Base-by-base conservation (phyloP, 2,329 filamentous ascomycete species). In the Corniculantispora saksenae region DNA sequence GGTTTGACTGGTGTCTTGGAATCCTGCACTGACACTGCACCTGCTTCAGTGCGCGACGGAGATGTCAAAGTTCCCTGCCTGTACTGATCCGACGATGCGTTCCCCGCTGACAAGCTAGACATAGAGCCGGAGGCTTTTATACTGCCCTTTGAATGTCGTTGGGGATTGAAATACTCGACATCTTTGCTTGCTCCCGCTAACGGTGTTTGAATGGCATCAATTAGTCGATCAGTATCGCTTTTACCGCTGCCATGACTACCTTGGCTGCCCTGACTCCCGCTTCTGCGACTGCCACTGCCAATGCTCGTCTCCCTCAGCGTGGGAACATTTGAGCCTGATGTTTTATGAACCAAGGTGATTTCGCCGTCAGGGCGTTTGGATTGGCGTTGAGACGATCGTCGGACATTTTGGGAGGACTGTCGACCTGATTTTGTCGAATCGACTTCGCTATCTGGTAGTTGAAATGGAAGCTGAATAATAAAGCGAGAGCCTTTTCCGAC, bases 401-500 rank as follows among this genome's bases (percentile, higher is more conserved):
- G 65, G 10, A 35, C 54, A 56, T 35, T 47, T 9, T 56, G 61
- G 10, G 13, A n/a, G 19, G 25, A 17, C 27, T 67, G 60, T 13
- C 63, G 54, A 12, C 27, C 53, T 38, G 57, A 8, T 29, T 21
- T 47, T 10, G 19, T 3, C 3, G 58, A 6, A n/a, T 48, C 68
- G 3, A 70, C 67, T 53, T 82, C 78, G 1, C 63, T 61, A 12
- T 81, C 77, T 0, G 78, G 88, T 1, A 94, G 73, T 9, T 88
- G 82, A 68, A 97, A 95, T 0, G 91, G 90, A 35, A 97, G 80
- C 68, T 92, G 87, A 27, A 97, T 86, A 23, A 93, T 88, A 68
- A 97, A 97, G 61, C 91, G 85, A 21, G 93, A 94, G 0, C 94
- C 93, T 70, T 90, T 91, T 2, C 91, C 91, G 73, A 91, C 85